Evolutionary conservation across 768 basidiomycete species (phyloP).

Genomic region (Omphalotus guepiniiformis): DNA sequence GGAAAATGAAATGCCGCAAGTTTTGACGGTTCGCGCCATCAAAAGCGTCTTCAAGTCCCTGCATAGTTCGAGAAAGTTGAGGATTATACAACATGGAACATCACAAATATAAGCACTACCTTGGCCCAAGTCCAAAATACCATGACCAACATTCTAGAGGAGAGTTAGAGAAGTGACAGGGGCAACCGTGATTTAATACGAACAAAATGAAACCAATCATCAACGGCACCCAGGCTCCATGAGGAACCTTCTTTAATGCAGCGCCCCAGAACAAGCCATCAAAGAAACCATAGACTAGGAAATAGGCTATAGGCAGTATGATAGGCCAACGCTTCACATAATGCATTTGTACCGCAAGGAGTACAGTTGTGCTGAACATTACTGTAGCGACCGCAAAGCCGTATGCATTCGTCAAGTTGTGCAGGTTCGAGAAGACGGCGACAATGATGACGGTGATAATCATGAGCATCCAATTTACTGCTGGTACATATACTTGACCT

Average conservation of each 20-base stretch:
- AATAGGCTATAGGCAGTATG: slow-evolving; percentile 39
- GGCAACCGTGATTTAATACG: slow-evolving; percentile 12
- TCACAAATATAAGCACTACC: slow-evolving; percentile 22
- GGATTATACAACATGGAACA: background rate
- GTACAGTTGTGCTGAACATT: slow-evolving; percentile 56
- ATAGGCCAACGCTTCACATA: slow-evolving; percentile 49
- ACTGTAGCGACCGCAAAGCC: slow-evolving; percentile 65
- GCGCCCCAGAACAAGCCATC: slow-evolving; percentile 72
- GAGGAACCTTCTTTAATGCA: slow-evolving; percentile 53
- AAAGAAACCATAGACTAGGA: slow-evolving; percentile 57
- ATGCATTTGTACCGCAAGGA: slow-evolving; percentile 54
- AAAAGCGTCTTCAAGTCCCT: slow-evolving; percentile 57
- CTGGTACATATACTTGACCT: slow-evolving; percentile 66
- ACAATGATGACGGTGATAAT: slow-evolving; percentile 50
- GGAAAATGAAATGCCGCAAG: slow-evolving; percentile 51
- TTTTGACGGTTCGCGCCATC: slow-evolving; percentile 52
- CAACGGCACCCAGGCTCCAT: slow-evolving; percentile 67
- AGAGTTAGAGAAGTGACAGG: background rate
- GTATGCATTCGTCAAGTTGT: slow-evolving; percentile 55
- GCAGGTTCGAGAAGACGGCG: slow-evolving; percentile 49
- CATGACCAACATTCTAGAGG: slow-evolving; percentile 41
- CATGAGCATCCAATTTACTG: slow-evolving; percentile 57
- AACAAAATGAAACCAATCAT: slow-evolving; percentile 50
- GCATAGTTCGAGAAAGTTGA: slow-evolving; percentile 3
- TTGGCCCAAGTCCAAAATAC: slow-evolving; percentile 66